Evolutionary conservation across 2,329 filamentous ascomycete species (phyloP), one percentile per base, ranked within the genome.

Genomic region (Ceratocystiopsis minuta): DNA sequence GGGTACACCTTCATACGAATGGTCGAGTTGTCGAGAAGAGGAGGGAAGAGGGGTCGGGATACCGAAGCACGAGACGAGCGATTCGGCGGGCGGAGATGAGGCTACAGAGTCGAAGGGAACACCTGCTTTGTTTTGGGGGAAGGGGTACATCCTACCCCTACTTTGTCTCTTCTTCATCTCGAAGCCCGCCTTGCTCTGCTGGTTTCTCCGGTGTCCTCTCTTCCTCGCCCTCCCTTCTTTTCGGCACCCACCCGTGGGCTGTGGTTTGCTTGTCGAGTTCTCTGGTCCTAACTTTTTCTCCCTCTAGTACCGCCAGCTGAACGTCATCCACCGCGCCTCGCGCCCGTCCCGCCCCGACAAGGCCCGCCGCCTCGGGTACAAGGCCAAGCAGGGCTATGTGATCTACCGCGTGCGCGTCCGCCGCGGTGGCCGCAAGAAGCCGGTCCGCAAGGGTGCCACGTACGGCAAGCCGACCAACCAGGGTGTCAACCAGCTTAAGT

Each of bases 381-480:
- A 98, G 84, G 90, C 92, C 75, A 98, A 98, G 85, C 90, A 98
- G 75, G 90, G 90, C 68, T 98, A 96, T 76, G 90, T 98, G 65
- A 86, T 98, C 81, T 98, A 98, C 81, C 90, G 90, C 66, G 78
- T 92, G 63, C 90, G 90, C 65, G 90, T 98, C 59, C 83, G 90
- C 66, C 86, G 90, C 67, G 90, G 90, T 80, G 90, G 90, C 61
- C 86, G 90, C 77, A 98, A 98, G 87, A 77, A 77, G 67, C 90
- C 88, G 59, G 85, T 77, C 50, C 77, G 81, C 61, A 94, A 93
- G 86, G 90, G 90, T 80, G 90, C 90, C 68, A 98, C 90, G 57
- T 98, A 90, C 67, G 90, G 90, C 78, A 98, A 98, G 78, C 90
- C 90, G 65, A 98, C 90, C 80, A 98, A 96, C 84, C 87, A 95